Evolutionary conservation across 2,329 filamentous ascomycete genomes (phyloP), one percentile per base, ranked within the genome.

Genomic region (Colletotrichum chlorophyti): DNA sequence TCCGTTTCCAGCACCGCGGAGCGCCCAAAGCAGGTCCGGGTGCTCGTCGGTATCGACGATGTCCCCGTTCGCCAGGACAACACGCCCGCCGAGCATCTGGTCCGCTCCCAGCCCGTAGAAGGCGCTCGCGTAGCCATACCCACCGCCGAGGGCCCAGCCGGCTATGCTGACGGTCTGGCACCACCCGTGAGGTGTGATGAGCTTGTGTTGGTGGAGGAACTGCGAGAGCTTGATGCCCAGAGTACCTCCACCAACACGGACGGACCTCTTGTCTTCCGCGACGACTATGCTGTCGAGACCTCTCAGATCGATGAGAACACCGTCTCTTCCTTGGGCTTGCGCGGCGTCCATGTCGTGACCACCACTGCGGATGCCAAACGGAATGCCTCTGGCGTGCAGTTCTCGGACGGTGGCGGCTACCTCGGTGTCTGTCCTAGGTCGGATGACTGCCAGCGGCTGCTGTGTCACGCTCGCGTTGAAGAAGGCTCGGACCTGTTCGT

Each of bases 1-100:
- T 10, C 66, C 67, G 4, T 75, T 72, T 23, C 76, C 75, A 5
- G 68, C 75, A 3, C 76, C 76, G 1, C 75, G 66, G 15, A 79
- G 72, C 1, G 70, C 74, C 37, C 67, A 69, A 15, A 78, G 59
- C 29, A 79, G 35, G 7, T 58, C 29, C 2, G 34, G 53, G 9
- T 66, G 65, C 12, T 72, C 69, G 35, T 73, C 69, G 2, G 76
- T 76, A 6, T 74, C 69, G 6, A 74, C 63, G 1, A 77, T 61
- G 7, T 70, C 57, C 4, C 75, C 77, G 5, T 70, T 50, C 2
- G 68, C 67, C 48, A 77, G 68, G 3, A 79, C 71, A 3, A 79
- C 52, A 35, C 68, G 74, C 4, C 76, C 75, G 14, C 66, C 67
- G 6, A 74, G 53, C 12, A 76, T 70, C 58, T 76, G 71, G 48